Conservation (phyloP, 78 protist species). For the Speleostelium caveatum region DNA sequence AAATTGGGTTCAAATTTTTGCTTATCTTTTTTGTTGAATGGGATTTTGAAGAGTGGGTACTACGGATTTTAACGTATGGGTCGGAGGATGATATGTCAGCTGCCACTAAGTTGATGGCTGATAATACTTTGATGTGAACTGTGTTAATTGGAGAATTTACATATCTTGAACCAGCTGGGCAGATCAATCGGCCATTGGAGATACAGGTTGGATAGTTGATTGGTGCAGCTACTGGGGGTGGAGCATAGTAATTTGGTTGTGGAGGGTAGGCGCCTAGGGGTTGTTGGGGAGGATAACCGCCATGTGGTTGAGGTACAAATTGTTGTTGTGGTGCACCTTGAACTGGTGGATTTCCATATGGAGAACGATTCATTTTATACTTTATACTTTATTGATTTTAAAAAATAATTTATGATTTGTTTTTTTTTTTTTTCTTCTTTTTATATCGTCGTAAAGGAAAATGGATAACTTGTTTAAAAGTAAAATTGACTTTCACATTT, state of each 20-base stretch:
- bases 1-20: constrained; percentile 22
- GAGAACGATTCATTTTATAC: too few relatives aligned
- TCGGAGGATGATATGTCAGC: neutral
- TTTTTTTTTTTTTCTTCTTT: too few relatives aligned
- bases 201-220: neutral
- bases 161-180: neutral
- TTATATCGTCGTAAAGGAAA: too few relatives aligned
- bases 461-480: too few relatives aligned
- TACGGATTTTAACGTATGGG: neutral
- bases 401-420: too few relatives aligned
- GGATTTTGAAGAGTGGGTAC: neutral
- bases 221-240: neutral
- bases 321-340: neutral
- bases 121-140: too few relatives aligned
- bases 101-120: neutral
- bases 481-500: too few relatives aligned
- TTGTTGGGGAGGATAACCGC: neutral
- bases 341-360: neutral
- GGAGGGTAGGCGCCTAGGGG: neutral
- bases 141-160: neutral
- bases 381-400: too few relatives aligned
- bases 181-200: neutral
- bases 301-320: neutral
- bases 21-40: neutral
- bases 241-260: too few relatives aligned